Conservation (phyloP, 1,139 yeast species). For the Zygosaccharomyces sapae region DNA sequence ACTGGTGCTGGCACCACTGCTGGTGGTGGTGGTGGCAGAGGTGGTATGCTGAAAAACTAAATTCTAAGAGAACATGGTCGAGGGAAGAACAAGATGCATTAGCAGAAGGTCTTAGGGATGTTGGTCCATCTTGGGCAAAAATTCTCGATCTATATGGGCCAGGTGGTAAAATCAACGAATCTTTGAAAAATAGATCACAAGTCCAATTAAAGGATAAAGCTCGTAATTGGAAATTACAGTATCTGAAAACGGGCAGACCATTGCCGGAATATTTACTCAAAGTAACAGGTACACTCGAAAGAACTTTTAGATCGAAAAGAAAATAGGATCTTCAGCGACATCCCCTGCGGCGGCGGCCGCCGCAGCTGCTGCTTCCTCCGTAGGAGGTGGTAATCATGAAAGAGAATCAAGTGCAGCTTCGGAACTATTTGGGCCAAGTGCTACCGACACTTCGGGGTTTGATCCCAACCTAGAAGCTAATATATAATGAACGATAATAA, state of each 20-base stretch:
- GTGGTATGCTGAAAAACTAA: constrained; percentile 24
- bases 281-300: constrained; percentile 82
- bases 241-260: constrained; percentile 62
- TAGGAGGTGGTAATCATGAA: background rate
- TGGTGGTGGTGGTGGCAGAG: background rate
- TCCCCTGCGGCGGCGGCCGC: background rate
- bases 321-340: constrained; percentile 14
- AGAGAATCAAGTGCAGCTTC: constrained; percentile 12
- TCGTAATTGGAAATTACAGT: constrained; percentile 86
- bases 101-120: constrained; percentile 67
- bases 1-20: background rate
- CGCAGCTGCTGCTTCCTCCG: background rate
- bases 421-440: constrained; percentile 16
- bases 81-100: constrained; percentile 84
- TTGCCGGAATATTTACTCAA: constrained; percentile 73
- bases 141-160: constrained; percentile 85
- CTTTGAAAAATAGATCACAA: constrained; percentile 78
- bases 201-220: constrained; percentile 95
- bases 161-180: constrained; percentile 83
- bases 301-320: constrained; percentile 42
- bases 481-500: constrained; percentile 13
- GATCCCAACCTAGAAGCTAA: constrained; percentile 26
- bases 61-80: constrained; percentile 63
- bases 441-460: constrained; percentile 19
- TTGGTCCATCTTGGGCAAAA: constrained; percentile 92